Base-by-base conservation (phyloP, 768 basidiomycete species). In the Trametes coccinea region DNA sequence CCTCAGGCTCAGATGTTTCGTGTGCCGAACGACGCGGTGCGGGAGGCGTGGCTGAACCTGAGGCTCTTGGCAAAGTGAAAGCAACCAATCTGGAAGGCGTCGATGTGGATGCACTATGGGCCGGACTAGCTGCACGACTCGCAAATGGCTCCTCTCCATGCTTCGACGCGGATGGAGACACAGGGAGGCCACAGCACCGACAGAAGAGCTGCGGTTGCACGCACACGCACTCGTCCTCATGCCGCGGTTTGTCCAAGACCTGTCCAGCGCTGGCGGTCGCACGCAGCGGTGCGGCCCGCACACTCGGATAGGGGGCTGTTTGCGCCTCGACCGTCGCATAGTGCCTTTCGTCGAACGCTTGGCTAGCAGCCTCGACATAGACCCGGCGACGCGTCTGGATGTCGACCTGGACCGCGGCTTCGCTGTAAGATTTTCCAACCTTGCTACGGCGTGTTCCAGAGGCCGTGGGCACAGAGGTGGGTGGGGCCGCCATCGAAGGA, bases 331-430 rank as follows among this genome's bases (percentile, higher is more conserved):
- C 16, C 7, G 40, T 50, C 2, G 41, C 50, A 22, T 47, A 53
- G 8, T 17, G 50, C 17, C 22, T 53, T 7, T 16, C 10, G 1
- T 30, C 11, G 30, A 13, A 6, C 29, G 51, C 27, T 16, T 48
- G 45, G 1, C 30, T 17, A 2, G 7, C 27, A 1, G 52, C 39
- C 8, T 53, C 44, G 37, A 37, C 10, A 4, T 43, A 39, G 5
- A 2, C 9, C n/a, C 39, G 40, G 5, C 17, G 17, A 14, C 40
- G 43, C 30, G 39, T 27, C 4, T 22, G 37, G n/a, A 14, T 50
- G 40, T 56, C 55, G 31, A 37, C 50, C 46, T 63, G 62, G 5
- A 63, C 44, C 9, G 14, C 40, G 5, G 56, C 62, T 7, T 57
- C 55, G 37, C 43, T 46, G 44, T 34, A 39, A 4, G 39, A 31